phyloP scores from a whole-genome alignment of 116 monocot genomes.

The Papilionanthe hybrid region DNA sequence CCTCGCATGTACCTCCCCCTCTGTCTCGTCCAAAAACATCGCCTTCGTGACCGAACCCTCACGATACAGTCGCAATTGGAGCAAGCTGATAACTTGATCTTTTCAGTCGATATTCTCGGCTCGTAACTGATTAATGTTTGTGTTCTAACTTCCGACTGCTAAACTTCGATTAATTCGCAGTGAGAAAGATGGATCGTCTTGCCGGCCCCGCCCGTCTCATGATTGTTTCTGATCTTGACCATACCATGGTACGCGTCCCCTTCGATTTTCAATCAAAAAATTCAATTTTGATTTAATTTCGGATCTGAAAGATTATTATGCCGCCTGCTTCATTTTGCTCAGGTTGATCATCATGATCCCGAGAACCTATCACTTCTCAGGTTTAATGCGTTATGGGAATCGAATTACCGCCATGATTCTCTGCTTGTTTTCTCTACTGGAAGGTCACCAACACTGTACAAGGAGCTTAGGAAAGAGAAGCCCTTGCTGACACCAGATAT shows the following conservation, averaged over 20 bases:
- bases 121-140: neutral
- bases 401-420: constrained; percentile 64
- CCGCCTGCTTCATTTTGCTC: neutral
- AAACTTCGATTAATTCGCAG: neutral
- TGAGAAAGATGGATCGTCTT: constrained; percentile 54
- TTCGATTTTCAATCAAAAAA: neutral
- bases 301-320: neutral
- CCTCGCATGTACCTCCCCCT: no score
- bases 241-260: constrained; percentile 65
- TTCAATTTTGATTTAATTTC: neutral
- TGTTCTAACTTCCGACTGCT: neutral
- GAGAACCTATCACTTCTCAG: constrained; percentile 72
- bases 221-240: constrained; percentile 91
- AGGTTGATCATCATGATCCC: constrained; percentile 86
- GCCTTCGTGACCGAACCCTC: no score
- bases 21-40: no score
- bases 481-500: constrained; percentile 82
- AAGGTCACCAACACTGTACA: constrained; percentile 72
- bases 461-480: constrained; percentile 60
- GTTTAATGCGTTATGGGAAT: constrained; percentile 88
- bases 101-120: neutral
- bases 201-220: constrained; percentile 58
- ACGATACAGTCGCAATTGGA: no score
- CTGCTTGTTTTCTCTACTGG: constrained; percentile 87
- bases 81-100: neutral